Conservation (phyloP, 2,329 filamentous ascomycete species). For the Apiospora koreana region DNA sequence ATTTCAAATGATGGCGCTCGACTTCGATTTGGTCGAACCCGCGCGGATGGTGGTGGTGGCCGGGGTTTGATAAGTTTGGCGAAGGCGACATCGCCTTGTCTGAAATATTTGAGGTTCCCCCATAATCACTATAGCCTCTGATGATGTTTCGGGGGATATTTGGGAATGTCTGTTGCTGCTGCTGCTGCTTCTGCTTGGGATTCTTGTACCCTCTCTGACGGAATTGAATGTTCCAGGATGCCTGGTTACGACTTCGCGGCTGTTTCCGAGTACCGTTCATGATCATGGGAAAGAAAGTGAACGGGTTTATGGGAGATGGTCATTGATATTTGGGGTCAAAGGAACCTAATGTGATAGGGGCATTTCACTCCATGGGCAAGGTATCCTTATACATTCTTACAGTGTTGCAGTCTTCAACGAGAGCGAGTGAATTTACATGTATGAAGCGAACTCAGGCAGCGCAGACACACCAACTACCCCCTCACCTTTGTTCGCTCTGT, state of each 20-base stretch:
- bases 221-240: neutral
- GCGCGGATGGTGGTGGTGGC: slow-evolving; percentile 29
- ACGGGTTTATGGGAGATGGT: neutral
- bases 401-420: neutral
- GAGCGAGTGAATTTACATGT: neutral
- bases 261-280: neutral
- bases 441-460: neutral
- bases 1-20: slow-evolving; percentile 49
- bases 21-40: slow-evolving; percentile 43
- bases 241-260: neutral
- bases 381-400: neutral
- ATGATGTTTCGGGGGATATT: no score
- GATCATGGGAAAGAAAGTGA: neutral
- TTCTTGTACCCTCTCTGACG: neutral
- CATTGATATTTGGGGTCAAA: no score
- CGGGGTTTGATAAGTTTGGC: no score
- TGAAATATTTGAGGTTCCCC: neutral
- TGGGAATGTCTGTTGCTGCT: neutral
- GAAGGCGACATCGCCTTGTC: neutral
- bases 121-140: neutral
- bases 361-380: neutral
- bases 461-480: neutral
- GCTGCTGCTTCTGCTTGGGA: neutral
- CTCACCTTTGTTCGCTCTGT: neutral
- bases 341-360: neutral